Conservation (phyloP, 805 yeast genomes). For the Ogataea wickerhamii region DNA sequence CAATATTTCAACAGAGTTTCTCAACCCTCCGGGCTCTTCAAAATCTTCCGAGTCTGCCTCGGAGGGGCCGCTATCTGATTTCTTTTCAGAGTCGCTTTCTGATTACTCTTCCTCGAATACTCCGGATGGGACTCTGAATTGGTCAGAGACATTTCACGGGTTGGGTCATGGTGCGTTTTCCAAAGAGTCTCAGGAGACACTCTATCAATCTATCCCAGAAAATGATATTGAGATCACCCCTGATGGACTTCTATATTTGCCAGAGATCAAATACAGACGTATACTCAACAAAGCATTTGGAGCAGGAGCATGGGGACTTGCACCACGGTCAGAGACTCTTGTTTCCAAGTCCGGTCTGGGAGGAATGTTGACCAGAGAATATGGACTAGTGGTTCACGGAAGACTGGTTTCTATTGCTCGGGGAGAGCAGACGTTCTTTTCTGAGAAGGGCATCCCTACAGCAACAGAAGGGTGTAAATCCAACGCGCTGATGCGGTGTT, state of each 20-base stretch:
- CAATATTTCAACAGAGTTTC: constrained; percentile 16
- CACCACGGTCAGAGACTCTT: constrained; percentile 83
- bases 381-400: constrained; percentile 83
- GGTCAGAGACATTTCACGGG: constrained; percentile 88
- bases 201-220: constrained; percentile 58
- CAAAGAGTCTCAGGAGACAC: constrained; percentile 52
- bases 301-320: constrained; percentile 98
- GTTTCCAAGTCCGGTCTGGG: constrained; percentile 50
- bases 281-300: constrained; percentile 89
- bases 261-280: constrained; percentile 93
- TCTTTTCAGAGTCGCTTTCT: constrained; percentile 20
- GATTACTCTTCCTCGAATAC: constrained; percentile 20
- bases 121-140: constrained; percentile 43
- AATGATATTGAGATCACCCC: constrained; percentile 91
- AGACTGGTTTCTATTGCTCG: constrained; percentile 87
- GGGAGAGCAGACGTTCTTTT: constrained; percentile 93
- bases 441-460: constrained; percentile 82
- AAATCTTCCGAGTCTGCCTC: constrained; percentile 2
- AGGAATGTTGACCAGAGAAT: constrained; percentile 74
- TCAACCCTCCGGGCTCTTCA: constrained; percentile 1
- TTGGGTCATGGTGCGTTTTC: constrained; percentile 77
- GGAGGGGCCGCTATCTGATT: constrained; percentile 15
- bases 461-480: constrained; percentile 97
- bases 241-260: constrained; percentile 86
- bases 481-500: constrained; percentile 95